Percentiles rank a stretch among this genome's conserved stretches.
Conservation (phyloP, 306 rosid species). For the Citrullus amarus region DNA sequence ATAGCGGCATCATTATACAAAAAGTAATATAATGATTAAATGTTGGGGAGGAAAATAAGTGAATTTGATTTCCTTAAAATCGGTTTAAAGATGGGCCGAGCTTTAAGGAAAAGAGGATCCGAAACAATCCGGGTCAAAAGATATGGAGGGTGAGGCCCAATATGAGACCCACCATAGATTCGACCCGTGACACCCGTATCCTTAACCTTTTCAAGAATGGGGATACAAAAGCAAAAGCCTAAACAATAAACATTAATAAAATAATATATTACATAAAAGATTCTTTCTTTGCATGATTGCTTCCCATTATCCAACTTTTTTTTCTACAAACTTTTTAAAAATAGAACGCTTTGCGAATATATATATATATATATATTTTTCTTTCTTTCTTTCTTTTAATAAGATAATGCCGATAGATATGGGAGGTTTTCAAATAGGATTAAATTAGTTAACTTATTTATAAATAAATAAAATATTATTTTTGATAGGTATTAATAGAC, state of each 20-base stretch:
- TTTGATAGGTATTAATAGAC: too few relatives aligned
- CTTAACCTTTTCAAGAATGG: not conserved
- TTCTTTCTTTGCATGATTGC: not conserved
- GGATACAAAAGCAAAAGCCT: not conserved
- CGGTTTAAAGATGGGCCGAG: not conserved
- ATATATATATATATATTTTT: too few relatives aligned
- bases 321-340: not conserved
- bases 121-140: not conserved
- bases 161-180: not conserved
- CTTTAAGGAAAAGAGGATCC: not conserved
- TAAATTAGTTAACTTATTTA: too few relatives aligned
- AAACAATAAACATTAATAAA: not conserved
- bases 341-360: not conserved
- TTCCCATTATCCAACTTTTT: not conserved
- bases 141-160: not conserved
- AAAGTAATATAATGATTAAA: too few relatives aligned
- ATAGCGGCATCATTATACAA: not conserved
- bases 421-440: too few relatives aligned
- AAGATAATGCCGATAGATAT: too few relatives aligned
- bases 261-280: not conserved
- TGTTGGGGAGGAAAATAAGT: not conserved
- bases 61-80: not conserved
- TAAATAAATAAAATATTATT: too few relatives aligned
- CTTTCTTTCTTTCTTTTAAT: too few relatives aligned
- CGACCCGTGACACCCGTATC: slow-evolving; percentile 1